Evolutionary conservation across 768 basidiomycete species (phyloP).

Genomic region (Tylopilus cervinicoccineus): DNA sequence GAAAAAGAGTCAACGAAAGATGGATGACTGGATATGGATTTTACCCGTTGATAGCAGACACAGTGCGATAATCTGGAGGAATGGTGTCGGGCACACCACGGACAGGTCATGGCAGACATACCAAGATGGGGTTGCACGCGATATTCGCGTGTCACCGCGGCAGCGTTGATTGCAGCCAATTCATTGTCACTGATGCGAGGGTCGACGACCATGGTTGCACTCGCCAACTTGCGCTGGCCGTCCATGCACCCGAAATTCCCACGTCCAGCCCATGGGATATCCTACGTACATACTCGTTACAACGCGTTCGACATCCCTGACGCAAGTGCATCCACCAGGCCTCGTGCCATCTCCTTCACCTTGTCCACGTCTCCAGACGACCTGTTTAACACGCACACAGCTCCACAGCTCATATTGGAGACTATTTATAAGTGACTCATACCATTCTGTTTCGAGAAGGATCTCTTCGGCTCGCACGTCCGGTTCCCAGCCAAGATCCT

Average conservation of each 20-base stretch:
- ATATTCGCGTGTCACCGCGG: constrained; percentile 86
- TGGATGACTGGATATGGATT: constrained; percentile 20
- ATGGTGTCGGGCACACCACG: constrained; percentile 8
- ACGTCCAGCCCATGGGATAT: constrained; percentile 10
- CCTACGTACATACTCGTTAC: constrained; percentile 14
- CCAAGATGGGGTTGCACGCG: constrained; percentile 87
- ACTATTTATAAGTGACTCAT: constrained; percentile 18
- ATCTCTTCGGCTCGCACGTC: constrained; percentile 60
- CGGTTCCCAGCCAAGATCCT: constrained; percentile 60
- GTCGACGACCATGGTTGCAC: constrained; percentile 36
- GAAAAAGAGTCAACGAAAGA: constrained; percentile 11
- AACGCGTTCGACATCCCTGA: constrained; percentile 25
- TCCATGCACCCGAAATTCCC: constrained; percentile 17
- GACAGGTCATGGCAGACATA: constrained; percentile 30
- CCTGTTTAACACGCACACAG: constrained; percentile 39
- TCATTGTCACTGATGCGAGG: constrained; percentile 69
- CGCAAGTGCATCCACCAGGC: constrained; percentile 38
- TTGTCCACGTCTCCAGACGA: constrained; percentile 39
- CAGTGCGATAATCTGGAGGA: constrained; percentile 87
- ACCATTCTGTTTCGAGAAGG: constrained; percentile 84
- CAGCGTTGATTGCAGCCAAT: constrained; percentile 77
- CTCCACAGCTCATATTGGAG: constrained; percentile 14
- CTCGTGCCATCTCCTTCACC: constrained; percentile 39
- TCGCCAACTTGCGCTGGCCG: constrained; percentile 10
- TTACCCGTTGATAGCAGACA: constrained; percentile 96